Conservation (phyloP, 176 grass and related monocot genomes). For the Melocanna baccifera region DNA sequence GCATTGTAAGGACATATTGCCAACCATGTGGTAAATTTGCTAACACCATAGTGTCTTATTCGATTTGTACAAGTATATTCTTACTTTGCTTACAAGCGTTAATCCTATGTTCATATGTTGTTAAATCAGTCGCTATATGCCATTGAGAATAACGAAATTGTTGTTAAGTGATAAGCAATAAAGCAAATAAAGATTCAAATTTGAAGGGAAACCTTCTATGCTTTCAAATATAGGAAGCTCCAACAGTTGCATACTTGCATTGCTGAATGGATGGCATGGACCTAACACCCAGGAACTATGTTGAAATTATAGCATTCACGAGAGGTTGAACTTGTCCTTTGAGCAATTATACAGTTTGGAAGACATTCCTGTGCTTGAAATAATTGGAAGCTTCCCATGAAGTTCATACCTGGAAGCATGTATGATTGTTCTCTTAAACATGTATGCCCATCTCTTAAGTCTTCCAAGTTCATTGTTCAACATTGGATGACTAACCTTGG, state of each 20-base stretch:
- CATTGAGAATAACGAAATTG: not conserved
- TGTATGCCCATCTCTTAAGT: not conserved
- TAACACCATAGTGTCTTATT: not conserved
- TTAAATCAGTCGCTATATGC: not conserved
- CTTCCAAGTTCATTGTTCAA: not conserved
- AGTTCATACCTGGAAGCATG: not conserved
- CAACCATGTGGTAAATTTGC: not conserved
- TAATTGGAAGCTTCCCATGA: not conserved
- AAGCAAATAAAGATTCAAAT: not conserved
- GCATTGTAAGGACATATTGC: not conserved
- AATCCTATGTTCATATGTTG: not conserved
- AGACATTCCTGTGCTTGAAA: not conserved
- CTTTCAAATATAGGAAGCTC: not conserved
- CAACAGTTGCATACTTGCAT: not conserved
- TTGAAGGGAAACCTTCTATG: not conserved
- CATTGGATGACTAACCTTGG: not conserved
- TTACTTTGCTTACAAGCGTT: not conserved
- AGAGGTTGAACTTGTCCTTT: not conserved
- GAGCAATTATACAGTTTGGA: not conserved
- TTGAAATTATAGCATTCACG: not conserved
- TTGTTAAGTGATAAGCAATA: not conserved
- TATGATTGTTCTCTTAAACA: constrained; percentile 18
- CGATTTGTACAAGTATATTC: not conserved
- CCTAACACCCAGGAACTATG: not conserved
- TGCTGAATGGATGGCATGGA: not conserved